Evolutionary conservation across 306 rosid genomes (phyloP).

Genomic region (Senna tora): DNA sequence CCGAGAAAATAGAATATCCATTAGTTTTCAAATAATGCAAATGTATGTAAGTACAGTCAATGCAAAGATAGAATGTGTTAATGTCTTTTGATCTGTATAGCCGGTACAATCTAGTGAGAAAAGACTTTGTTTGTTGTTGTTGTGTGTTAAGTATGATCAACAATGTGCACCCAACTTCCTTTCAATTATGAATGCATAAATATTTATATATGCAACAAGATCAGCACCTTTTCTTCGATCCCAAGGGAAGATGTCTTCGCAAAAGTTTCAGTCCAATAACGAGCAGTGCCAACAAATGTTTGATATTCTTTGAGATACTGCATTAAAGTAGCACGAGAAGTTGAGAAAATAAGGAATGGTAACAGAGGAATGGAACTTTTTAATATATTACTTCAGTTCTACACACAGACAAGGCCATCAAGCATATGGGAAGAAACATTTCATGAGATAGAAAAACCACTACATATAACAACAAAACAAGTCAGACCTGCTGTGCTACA

Average conservation of each 20-base stretch:
- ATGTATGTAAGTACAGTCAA: too few relatives aligned
- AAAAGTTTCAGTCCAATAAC: conserved; percentile 94
- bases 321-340: conserved; percentile 24
- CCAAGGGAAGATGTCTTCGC: conserved; percentile 78
- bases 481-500: conserved; percentile 85
- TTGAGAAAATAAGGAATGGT: neutral
- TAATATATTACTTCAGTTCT: conserved; percentile 13
- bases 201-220: conserved; percentile 1
- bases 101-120: too few relatives aligned
- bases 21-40: neutral
- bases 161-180: conserved; percentile 18
- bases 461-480: conserved; percentile 21
- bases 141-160: conserved; percentile 16
- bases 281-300: conserved; percentile 85
- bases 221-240: conserved; percentile 77
- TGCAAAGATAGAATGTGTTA: too few relatives aligned
- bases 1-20: conserved; percentile 10
- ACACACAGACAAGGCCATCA: neutral
- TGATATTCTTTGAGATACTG: conserved; percentile 84
- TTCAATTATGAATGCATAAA: neutral
- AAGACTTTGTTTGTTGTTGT: too few relatives aligned
- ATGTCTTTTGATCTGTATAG: too few relatives aligned
- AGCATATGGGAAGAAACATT: conserved; percentile 25
- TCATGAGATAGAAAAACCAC: conserved; percentile 15
- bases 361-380: neutral